Percentiles rank a stretch among this genome's conserved stretches.
Evolutionary conservation across 2,329 filamentous ascomycete species (phyloP).

Genomic region (Bipolaris zeicola): DNA sequence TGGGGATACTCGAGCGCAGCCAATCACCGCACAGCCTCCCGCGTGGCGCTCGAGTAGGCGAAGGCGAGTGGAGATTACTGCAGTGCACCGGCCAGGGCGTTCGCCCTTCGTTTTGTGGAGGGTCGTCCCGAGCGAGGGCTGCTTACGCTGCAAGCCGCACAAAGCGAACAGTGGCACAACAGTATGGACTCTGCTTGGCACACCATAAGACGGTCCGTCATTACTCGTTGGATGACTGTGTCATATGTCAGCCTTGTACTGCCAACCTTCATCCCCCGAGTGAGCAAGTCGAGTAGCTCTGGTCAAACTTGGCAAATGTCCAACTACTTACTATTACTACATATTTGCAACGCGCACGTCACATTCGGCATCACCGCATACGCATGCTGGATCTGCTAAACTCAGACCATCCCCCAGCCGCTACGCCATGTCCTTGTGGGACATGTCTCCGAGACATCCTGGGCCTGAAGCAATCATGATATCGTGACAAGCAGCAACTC

Average conservation of each 20-base stretch:
- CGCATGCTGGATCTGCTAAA: constrained; percentile 3
- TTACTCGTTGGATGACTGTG: neutral
- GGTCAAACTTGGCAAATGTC: no score
- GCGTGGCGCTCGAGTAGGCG: constrained; percentile 20
- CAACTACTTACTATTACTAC: no score
- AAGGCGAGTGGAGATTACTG: constrained; percentile 13
- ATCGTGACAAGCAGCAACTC: neutral
- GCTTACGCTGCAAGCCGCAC: constrained; percentile 30
- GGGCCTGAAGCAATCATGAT: neutral
- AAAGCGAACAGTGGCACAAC: neutral
- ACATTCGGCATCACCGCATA: constrained; percentile 14
- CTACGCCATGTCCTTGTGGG: constrained; percentile 17
- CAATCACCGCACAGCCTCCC: constrained; percentile 21
- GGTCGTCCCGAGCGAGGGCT: constrained; percentile 35
- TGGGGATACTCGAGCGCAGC: constrained; percentile 27
- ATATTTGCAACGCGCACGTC: neutral
- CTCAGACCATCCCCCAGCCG: constrained; percentile 22
- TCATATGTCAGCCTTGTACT: constrained; percentile 11
- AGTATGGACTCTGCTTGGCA: neutral
- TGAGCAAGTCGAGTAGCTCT: no score
- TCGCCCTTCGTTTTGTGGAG: constrained; percentile 24
- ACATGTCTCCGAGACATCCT: constrained; percentile 20
- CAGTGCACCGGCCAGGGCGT: constrained; percentile 11
- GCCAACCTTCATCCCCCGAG: no score
- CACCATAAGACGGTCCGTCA: neutral